Percentiles rank a stretch among this genome's conserved stretches.
These are phyloP conservation scores for Clavispora asparagi DNA, from an alignment of 805 yeast species.

Conservation along the genomic window DNA sequence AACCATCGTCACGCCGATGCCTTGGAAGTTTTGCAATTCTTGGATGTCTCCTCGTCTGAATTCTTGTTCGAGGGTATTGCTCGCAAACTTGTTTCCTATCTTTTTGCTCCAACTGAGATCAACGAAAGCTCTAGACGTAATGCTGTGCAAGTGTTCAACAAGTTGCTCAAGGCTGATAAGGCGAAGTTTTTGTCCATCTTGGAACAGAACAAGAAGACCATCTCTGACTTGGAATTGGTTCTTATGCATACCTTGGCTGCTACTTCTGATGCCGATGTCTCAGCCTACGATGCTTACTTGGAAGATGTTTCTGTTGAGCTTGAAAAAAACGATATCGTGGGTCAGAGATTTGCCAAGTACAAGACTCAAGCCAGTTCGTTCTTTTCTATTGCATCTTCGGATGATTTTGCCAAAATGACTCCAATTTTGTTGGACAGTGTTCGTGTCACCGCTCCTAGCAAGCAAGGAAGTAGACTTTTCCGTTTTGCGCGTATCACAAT, in stretches of 20 bases:
- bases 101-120: background rate
- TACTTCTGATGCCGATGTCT: slow-evolving; percentile 20
- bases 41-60: slow-evolving; percentile 15
- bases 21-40: slow-evolving; percentile 17
- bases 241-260: slow-evolving; percentile 56
- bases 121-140: slow-evolving; percentile 1
- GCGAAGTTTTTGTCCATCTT: slow-evolving; percentile 18
- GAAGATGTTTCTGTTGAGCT: slow-evolving; percentile 2
- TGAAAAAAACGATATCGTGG: background rate
- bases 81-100: slow-evolving; percentile 5
- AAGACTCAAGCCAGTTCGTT: slow-evolving; percentile 25
- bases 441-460: slow-evolving; percentile 6
- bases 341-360: slow-evolving; percentile 1
- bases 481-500: slow-evolving; percentile 6
- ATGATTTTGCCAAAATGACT: slow-evolving; percentile 39
- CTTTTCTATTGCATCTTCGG: slow-evolving; percentile 26
- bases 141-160: slow-evolving; percentile 15
- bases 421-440: slow-evolving; percentile 43
- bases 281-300: slow-evolving; percentile 15
- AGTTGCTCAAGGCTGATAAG: slow-evolving; percentile 16
- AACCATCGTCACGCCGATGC: slow-evolving; percentile 14
- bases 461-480: slow-evolving; percentile 4
- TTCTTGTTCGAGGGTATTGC: slow-evolving; percentile 14
- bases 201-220: slow-evolving; percentile 12
- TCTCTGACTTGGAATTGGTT: slow-evolving; percentile 46